phyloP scores from a whole-genome alignment of 176 grass and related monocot species.

The Lolium perenne region DNA sequence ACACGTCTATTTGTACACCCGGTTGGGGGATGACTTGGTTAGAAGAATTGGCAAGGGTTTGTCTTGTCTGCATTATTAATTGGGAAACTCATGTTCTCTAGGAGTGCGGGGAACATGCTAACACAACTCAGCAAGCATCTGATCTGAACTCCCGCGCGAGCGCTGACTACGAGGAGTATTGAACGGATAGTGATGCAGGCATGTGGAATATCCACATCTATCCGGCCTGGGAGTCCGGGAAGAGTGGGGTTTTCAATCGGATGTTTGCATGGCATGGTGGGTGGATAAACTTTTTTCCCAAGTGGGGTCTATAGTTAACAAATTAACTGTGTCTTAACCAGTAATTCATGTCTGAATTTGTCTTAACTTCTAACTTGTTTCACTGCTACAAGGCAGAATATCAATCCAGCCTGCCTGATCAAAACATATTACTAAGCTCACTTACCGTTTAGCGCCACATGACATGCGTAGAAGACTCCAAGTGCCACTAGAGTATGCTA shows the following conservation, averaged over 20 bases:
- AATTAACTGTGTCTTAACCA: not conserved
- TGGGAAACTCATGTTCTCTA: not conserved
- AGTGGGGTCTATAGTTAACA: not conserved
- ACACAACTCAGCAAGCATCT: conserved; percentile 8
- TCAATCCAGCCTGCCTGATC: not conserved
- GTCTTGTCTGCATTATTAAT: not conserved
- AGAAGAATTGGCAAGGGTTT: not conserved
- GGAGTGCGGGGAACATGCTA: not conserved
- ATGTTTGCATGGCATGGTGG: not conserved
- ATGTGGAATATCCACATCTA: not conserved
- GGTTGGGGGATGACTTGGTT: no score
- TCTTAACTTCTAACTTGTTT: not conserved
- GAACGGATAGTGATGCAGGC: not conserved
- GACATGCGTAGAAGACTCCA: not conserved
- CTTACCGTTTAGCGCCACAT: not conserved
- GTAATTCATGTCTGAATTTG: not conserved
- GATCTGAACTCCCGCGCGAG: not conserved
- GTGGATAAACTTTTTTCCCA: not conserved
- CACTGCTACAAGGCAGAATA: not conserved
- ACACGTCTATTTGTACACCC: conserved; percentile 6
- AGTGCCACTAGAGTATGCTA: not conserved
- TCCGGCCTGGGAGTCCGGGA: not conserved
- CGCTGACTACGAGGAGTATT: not conserved
- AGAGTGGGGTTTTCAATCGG: not conserved
- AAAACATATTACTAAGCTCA: not conserved